phyloP scores from a whole-genome alignment of 441 rosid species.

The Euphorbia celastroides region DNA sequence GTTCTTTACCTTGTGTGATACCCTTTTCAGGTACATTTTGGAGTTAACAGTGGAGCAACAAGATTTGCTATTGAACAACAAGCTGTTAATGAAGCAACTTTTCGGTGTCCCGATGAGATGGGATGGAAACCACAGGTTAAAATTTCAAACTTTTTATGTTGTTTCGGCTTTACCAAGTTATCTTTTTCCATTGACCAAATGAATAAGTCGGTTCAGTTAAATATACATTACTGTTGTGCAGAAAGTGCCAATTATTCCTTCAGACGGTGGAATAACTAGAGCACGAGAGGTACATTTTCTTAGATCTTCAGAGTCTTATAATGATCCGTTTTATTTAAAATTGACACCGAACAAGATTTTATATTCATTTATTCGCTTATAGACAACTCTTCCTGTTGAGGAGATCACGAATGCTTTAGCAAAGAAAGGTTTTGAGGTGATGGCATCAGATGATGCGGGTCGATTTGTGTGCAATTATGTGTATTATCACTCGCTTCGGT shows the following conservation, averaged over 20 bases:
- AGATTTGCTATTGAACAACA: constrained; percentile 69
- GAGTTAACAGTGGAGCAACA: constrained; percentile 75
- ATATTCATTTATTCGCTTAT: constrained; percentile 22
- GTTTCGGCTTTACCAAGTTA: neutral
- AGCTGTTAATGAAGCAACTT: constrained; percentile 87
- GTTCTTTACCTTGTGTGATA: neutral
- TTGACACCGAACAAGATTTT: no score
- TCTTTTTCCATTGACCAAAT: neutral
- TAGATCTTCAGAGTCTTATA: neutral
- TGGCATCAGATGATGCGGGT: constrained; percentile 72
- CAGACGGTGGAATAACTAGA: constrained; percentile 68
- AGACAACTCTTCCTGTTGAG: constrained; percentile 76
- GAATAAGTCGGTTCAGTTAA: constrained; percentile 14
- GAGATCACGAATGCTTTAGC: constrained; percentile 58
- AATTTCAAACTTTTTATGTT: constrained; percentile 3
- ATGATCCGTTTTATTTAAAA: no score
- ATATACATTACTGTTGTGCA: constrained; percentile 32
- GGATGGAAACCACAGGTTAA: constrained; percentile 92
- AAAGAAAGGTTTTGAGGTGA: constrained; percentile 59
- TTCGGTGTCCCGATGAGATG: constrained; percentile 82
- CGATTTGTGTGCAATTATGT: constrained; percentile 86
- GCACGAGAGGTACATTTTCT: constrained; percentile 71
- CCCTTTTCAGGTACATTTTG: constrained; percentile 66
- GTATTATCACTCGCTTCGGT: constrained; percentile 72
- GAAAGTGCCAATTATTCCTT: constrained; percentile 73